These are phyloP conservation scores for Thinopyrum obtusiflorum DNA, from an alignment of 202 grass and related monocot genomes.

Conservation along the genomic window DNA sequence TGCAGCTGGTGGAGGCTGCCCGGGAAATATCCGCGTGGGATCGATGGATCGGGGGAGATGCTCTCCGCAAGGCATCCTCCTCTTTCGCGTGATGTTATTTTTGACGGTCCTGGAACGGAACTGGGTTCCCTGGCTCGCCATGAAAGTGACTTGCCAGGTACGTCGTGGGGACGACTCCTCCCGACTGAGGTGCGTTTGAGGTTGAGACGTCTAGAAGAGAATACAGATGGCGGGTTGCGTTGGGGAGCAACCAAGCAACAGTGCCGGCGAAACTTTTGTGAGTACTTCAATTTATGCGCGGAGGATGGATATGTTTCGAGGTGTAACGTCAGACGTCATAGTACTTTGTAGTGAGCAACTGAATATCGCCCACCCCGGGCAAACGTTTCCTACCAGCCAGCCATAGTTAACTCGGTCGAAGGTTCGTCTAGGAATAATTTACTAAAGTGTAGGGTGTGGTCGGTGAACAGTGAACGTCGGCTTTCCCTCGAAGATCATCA, in stretches of 20 bases:
- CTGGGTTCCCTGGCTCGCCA: not conserved
- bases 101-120: not conserved
- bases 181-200: not conserved
- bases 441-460: not conserved
- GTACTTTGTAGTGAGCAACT: too few relatives aligned
- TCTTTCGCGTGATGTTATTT: not conserved
- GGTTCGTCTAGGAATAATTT: not conserved
- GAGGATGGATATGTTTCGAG: too few relatives aligned
- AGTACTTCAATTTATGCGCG: not conserved
- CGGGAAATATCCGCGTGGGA: not conserved
- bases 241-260: not conserved
- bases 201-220: not conserved
- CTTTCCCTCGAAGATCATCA: not conserved
- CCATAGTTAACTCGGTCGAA: not conserved
- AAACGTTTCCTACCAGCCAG: not conserved
- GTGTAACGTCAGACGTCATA: not conserved
- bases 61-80: conserved; percentile 15
- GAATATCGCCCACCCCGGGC: too few relatives aligned
- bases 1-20: not conserved
- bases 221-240: too few relatives aligned
- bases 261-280: not conserved
- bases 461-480: not conserved
- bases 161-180: not conserved
- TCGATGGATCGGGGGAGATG: not conserved
- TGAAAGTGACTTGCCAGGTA: not conserved